Conservation (phyloP, 1,139 yeast species). For the Pichia sp. region DNA sequence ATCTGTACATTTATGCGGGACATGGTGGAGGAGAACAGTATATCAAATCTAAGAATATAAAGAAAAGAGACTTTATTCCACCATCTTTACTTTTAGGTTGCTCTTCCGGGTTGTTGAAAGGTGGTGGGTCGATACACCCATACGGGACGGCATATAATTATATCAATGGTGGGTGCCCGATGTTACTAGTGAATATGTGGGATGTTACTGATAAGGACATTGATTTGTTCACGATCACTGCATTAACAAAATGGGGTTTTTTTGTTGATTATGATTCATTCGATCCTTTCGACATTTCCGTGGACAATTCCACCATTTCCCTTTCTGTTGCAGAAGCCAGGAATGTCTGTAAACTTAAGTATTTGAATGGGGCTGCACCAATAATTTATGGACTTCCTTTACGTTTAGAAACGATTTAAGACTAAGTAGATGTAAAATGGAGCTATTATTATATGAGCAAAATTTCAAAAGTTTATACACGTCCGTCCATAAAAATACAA, state of each 20-base stretch:
- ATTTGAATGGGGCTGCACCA: slow-evolving; percentile 78
- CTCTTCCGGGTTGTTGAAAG: slow-evolving; percentile 70
- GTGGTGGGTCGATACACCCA: slow-evolving; percentile 62
- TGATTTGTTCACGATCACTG: slow-evolving; percentile 62
- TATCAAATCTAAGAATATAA: slow-evolving; percentile 48
- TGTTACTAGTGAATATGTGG: slow-evolving; percentile 86
- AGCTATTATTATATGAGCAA: neutral
- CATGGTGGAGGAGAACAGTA: slow-evolving; percentile 96
- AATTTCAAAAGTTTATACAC: neutral
- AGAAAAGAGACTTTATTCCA: slow-evolving; percentile 44
- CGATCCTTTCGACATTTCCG: slow-evolving; percentile 17
- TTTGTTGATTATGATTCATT: slow-evolving; percentile 28
- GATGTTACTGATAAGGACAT: slow-evolving; percentile 96
- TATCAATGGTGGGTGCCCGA: slow-evolving; percentile 74
- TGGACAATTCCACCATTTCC: slow-evolving; percentile 33
- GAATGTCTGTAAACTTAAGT: slow-evolving; percentile 57
- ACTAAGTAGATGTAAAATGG: too few species aligned
- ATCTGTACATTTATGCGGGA: slow-evolving; percentile 77
- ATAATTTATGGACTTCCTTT: slow-evolving; percentile 74
- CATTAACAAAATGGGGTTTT: slow-evolving; percentile 63
- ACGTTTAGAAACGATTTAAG: slow-evolving; percentile 9
- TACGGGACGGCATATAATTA: slow-evolving; percentile 75
- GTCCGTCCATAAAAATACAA: neutral
- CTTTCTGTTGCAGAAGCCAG: slow-evolving; percentile 58
- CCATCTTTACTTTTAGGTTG: slow-evolving; percentile 86